Evolutionary conservation across 257 asterid species (phyloP).

Genomic region (Avicennia marina): DNA sequence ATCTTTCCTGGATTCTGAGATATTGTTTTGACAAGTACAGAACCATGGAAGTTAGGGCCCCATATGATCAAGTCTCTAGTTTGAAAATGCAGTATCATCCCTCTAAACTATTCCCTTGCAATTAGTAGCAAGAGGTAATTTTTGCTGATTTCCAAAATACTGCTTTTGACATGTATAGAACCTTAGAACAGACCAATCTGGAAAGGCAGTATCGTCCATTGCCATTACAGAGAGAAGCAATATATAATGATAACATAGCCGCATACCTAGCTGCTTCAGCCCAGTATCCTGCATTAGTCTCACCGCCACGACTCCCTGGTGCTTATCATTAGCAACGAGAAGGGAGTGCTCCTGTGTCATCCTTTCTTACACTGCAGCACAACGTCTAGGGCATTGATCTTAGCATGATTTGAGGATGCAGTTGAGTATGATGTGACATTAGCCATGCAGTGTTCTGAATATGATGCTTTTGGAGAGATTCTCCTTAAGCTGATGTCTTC

Average conservation of each 20-base stretch:
- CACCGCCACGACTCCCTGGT: not conserved
- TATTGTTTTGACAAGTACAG: constrained; percentile 25
- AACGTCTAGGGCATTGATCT: constrained; percentile 3
- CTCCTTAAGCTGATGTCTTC: not conserved
- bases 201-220: constrained; percentile 21
- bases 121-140: not conserved
- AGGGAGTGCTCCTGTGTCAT: constrained; percentile 13
- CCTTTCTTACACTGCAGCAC: constrained; percentile 8
- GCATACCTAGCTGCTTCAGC: constrained; percentile 7
- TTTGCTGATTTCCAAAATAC: not conserved
- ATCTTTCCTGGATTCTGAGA: too few relatives aligned
- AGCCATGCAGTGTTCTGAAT: too few relatives aligned
- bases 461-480: not conserved
- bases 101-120: not conserved
- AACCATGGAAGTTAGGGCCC: constrained; percentile 18
- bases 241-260: constrained; percentile 12
- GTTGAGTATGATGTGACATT: not conserved
- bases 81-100: constrained; percentile 22
- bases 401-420: not conserved
- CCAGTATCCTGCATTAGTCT: constrained; percentile 11
- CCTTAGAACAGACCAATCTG: constrained; percentile 4
- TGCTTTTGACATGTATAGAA: not conserved
- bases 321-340: constrained; percentile 14
- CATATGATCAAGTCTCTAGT: constrained; percentile 20
- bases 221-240: constrained; percentile 17